Evolutionary conservation across 306 rosid species (phyloP).

Genomic region (Ormosia emarginata): DNA sequence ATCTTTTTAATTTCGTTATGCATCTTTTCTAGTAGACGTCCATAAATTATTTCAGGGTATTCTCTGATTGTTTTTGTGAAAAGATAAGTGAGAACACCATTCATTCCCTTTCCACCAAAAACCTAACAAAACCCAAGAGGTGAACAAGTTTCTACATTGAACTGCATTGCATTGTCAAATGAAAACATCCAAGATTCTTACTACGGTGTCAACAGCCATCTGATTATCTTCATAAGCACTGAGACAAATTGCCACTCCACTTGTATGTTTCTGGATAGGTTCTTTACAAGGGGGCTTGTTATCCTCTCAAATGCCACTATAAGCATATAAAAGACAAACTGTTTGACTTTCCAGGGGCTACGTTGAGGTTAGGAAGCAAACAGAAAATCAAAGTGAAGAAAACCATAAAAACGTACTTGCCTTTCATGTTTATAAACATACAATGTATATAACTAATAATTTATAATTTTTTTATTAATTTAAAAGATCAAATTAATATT

Average conservation of each 20-base stretch:
- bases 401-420: slow-evolving; percentile 21
- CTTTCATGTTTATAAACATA: slow-evolving; percentile 33
- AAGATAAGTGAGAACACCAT: slow-evolving; percentile 71
- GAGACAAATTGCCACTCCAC: slow-evolving; percentile 58
- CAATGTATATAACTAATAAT: no score
- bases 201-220: slow-evolving; percentile 64
- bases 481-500: no score
- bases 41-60: slow-evolving; percentile 37
- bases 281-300: slow-evolving; percentile 56
- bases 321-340: neutral
- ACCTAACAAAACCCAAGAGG: slow-evolving; percentile 34
- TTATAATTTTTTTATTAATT: no score
- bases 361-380: neutral
- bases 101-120: slow-evolving; percentile 48
- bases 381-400: neutral
- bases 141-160: neutral
- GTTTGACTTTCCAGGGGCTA: neutral
- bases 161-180: neutral
- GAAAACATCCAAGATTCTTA: slow-evolving; percentile 18
- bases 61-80: slow-evolving; percentile 31
- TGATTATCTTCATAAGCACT: slow-evolving; percentile 75
- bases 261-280: slow-evolving; percentile 42
- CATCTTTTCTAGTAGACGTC: slow-evolving; percentile 33
- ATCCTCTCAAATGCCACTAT: slow-evolving; percentile 46
- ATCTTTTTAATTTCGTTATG: slow-evolving; percentile 5